Evolutionary conservation across 352 stramenopile genomes (phyloP).

Genomic region (Pythium oligandrum): DNA sequence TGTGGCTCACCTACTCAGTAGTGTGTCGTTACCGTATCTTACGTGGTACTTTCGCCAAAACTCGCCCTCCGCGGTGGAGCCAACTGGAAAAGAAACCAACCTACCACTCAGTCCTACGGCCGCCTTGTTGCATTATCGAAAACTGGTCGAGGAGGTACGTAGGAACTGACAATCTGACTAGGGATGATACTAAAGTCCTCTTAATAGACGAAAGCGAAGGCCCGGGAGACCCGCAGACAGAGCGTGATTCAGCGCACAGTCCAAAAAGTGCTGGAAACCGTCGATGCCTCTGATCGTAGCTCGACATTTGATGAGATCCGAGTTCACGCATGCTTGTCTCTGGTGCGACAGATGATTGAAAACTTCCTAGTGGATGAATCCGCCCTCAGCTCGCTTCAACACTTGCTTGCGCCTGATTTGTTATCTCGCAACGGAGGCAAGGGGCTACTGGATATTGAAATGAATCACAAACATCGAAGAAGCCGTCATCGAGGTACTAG

Average conservation of each 20-base stretch:
- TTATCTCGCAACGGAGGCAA: conserved; percentile 27
- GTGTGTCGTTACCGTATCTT: conserved; percentile 39
- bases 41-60: conserved; percentile 36
- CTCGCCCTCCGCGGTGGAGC: not conserved
- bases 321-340: conserved; percentile 46
- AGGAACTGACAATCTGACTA: no score
- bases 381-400: conserved; percentile 18
- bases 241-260: conserved; percentile 18
- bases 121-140: conserved; percentile 40
- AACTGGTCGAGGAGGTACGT: conserved; percentile 34
- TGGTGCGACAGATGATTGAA: conserved; percentile 55
- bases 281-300: conserved; percentile 1
- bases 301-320: conserved; percentile 40
- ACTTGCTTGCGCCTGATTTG: conserved; percentile 53
- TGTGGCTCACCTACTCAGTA: conserved; percentile 54
- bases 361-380: conserved; percentile 40
- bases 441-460: conserved; percentile 49
- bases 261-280: conserved; percentile 10
- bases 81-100: not conserved
- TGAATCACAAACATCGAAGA: conserved; percentile 44
- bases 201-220: conserved; percentile 11
- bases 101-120: conserved; percentile 33
- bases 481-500: conserved; percentile 32
- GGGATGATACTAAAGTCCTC: not conserved
- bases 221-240: conserved; percentile 2